phyloP scores from a whole-genome alignment of 805 yeast species.

The Yamadazyma endophytica region DNA sequence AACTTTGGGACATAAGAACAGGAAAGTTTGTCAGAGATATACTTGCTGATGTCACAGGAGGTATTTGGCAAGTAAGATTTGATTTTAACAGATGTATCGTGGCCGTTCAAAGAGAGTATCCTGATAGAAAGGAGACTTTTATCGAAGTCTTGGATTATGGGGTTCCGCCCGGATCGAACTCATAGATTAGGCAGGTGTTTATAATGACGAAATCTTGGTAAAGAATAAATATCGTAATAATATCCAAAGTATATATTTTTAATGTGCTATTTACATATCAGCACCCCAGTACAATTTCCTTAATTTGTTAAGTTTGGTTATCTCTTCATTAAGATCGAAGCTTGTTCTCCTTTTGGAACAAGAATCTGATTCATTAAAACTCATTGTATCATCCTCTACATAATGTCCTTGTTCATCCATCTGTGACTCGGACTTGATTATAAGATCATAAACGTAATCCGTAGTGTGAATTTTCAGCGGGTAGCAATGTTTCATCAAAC shows the following conservation, averaged over 20 bases:
- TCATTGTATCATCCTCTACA: constrained; percentile 10
- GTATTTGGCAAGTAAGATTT: constrained; percentile 92
- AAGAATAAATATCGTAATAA: background rate
- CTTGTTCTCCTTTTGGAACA: constrained; percentile 4
- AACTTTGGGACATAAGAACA: constrained; percentile 78
- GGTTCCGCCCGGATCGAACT: constrained; percentile 18
- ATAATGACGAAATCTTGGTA: background rate
- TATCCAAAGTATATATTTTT: too few relatives aligned
- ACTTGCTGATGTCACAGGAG: constrained; percentile 69
- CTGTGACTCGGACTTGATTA: constrained; percentile 17
- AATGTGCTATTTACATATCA: background rate
- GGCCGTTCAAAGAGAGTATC: constrained; percentile 64
- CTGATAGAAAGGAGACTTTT: constrained; percentile 59
- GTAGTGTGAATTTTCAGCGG: background rate
- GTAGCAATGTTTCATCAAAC: constrained; percentile 15
- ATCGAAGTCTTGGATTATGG: constrained; percentile 86
- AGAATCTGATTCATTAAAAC: constrained; percentile 10
- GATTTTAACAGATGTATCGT: constrained; percentile 83
- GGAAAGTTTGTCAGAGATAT: constrained; percentile 76
- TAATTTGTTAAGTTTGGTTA: constrained; percentile 30
- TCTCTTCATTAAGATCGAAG: constrained; percentile 28
- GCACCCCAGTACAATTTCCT: constrained; percentile 27
- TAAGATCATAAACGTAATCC: constrained; percentile 20
- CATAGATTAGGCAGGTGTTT: background rate
- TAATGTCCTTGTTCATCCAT: constrained; percentile 25